Conservation (phyloP, 176 grass and related monocot species). For the barley (Hordeum vulgare) region DNA sequence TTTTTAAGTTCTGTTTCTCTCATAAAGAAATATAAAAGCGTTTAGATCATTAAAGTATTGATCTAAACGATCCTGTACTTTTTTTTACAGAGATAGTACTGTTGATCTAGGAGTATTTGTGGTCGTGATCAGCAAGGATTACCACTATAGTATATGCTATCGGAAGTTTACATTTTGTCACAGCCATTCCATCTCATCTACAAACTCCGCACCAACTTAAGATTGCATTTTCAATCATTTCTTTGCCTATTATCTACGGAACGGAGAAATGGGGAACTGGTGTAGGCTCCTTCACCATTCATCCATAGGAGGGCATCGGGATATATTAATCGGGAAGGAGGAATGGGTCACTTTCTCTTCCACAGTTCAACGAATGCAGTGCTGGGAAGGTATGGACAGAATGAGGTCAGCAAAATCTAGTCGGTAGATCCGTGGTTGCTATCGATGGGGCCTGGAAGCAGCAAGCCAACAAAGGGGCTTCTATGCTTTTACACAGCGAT, state of each 20-base stretch:
- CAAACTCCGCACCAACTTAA: background rate
- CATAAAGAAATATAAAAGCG: no score
- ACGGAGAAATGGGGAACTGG: background rate
- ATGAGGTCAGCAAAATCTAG: conserved; percentile 79
- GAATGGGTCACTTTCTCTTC: conserved; percentile 15
- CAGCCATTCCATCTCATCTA: background rate
- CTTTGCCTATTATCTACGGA: background rate
- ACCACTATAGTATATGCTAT: no score
- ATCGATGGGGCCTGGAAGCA: conserved; percentile 18
- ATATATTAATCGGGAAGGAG: background rate
- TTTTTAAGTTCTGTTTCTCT: no score
- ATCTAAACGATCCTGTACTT: no score
- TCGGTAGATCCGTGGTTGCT: conserved; percentile 45
- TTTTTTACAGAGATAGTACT: no score
- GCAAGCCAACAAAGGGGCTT: background rate
- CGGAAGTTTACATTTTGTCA: no score
- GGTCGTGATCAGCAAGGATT: no score
- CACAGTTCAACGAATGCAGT: conserved; percentile 25
- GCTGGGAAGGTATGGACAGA: conserved; percentile 20
- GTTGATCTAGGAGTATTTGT: no score
- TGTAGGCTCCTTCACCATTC: background rate
- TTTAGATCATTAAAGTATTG: no score
- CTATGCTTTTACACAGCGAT: background rate
- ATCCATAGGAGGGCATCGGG: background rate
- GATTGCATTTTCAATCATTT: background rate